Evolutionary conservation across 495 filamentous ascomycete species (phyloP).

Genomic region (Hapsidospora chrysogenum): DNA sequence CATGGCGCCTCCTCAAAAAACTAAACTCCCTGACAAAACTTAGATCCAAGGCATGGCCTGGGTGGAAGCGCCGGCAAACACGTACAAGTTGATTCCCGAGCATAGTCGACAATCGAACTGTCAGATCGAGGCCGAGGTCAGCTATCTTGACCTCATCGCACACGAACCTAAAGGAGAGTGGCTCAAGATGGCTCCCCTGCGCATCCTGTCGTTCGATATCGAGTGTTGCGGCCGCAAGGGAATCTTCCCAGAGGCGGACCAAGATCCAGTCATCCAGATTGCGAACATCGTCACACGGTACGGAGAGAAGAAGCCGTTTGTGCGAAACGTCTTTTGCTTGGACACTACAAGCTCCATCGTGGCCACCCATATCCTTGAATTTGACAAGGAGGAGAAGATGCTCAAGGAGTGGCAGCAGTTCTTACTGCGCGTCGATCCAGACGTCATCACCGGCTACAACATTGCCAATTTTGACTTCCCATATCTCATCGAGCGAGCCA

Average conservation of each 20-base stretch:
- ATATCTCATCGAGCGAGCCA: slow-evolving; percentile 82
- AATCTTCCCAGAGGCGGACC: slow-evolving; percentile 81
- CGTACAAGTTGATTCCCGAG: slow-evolving; percentile 48
- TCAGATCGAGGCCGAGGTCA: slow-evolving; percentile 79
- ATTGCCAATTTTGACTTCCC: slow-evolving; percentile 98
- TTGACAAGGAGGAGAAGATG: slow-evolving; percentile 67
- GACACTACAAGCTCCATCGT: slow-evolving; percentile 85
- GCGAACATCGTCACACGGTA: slow-evolving; percentile 94
- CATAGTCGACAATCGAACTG: slow-evolving; percentile 67
- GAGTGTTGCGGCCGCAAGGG: slow-evolving; percentile 96
- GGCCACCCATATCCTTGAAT: slow-evolving; percentile 83
- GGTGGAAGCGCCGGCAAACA: slow-evolving; percentile 67
- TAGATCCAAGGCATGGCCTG: slow-evolving; percentile 90
- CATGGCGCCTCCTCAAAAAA: not conserved
- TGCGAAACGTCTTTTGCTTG: slow-evolving; percentile 90
- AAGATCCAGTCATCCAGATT: slow-evolving; percentile 95
- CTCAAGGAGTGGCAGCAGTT: slow-evolving; percentile 80
- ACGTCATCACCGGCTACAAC: slow-evolving; percentile 98
- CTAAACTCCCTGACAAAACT: slow-evolving; percentile 6
- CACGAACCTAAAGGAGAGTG: slow-evolving; percentile 88
- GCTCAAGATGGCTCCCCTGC: slow-evolving; percentile 94
- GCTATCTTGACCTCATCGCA: slow-evolving; percentile 69
- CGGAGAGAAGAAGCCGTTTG: slow-evolving; percentile 88
- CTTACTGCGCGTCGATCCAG: slow-evolving; percentile 78
- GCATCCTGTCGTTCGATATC: slow-evolving; percentile 93